A percentile compares a stretch with the other conserved stretches of the same genome.
phyloP scores from a whole-genome alignment of 345 rosid species.

The Gossypium raimondii region DNA sequence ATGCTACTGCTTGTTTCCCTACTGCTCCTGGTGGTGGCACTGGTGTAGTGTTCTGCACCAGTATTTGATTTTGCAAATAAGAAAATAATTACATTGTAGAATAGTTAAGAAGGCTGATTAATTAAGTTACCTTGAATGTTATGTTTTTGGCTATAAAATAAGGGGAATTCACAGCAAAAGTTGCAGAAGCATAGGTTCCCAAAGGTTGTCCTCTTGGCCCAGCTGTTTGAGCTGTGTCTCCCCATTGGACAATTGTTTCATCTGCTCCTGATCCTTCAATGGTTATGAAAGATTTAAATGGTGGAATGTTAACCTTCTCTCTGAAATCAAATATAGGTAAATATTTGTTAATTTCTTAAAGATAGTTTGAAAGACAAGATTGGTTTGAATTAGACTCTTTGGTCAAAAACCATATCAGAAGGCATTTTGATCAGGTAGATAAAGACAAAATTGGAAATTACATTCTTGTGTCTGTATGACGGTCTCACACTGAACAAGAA shows the following conservation, averaged over 20 bases:
- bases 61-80: not conserved
- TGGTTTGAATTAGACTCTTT: not conserved
- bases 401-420: too few relatives aligned
- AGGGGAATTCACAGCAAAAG: slow-evolving; percentile 83
- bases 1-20: slow-evolving; percentile 94
- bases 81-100: not conserved
- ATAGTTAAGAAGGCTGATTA: not conserved
- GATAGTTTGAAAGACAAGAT: not conserved
- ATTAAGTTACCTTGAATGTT: slow-evolving; percentile 64
- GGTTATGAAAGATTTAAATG: slow-evolving; percentile 73
- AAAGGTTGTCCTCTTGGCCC: slow-evolving; percentile 65
- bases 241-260: slow-evolving; percentile 81
- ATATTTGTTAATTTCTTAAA: too few relatives aligned
- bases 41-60: slow-evolving; percentile 72
- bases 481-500: not conserved
- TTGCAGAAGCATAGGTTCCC: slow-evolving; percentile 81
- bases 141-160: slow-evolving; percentile 88
- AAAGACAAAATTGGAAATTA: not conserved
- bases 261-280: slow-evolving; percentile 93
- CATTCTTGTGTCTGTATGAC: not conserved
- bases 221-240: slow-evolving; percentile 88
- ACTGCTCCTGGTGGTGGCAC: slow-evolving; percentile 77
- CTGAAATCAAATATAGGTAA: slow-evolving; percentile 29
- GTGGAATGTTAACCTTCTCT: slow-evolving; percentile 81
- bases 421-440: too few relatives aligned